phyloP scores from a whole-genome alignment of 805 yeast species.

The Candida ficus region DNA sequence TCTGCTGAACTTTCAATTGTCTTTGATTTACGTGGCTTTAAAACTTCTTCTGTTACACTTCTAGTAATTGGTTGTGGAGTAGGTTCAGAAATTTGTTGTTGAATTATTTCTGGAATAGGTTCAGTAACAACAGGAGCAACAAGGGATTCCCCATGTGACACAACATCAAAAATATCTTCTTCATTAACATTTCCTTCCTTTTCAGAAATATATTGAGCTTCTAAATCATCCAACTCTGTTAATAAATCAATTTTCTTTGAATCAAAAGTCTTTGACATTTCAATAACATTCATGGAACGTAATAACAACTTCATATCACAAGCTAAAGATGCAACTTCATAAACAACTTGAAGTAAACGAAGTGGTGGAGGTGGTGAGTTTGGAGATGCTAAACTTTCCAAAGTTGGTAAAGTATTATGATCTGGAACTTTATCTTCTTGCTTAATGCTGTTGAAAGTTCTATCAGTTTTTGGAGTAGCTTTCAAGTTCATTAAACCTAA shows the following conservation, averaged over 20 bases:
- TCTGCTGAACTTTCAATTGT: not conserved
- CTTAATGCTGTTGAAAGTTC: not conserved
- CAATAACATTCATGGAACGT: constrained; percentile 48
- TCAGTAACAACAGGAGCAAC: no score
- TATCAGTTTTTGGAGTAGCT: constrained; percentile 1
- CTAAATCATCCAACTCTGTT: constrained; percentile 15
- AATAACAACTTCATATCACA: constrained; percentile 62
- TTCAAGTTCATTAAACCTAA: constrained; percentile 21
- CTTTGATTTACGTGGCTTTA: not conserved
- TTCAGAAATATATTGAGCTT: not conserved
- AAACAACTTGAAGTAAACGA: constrained; percentile 50
- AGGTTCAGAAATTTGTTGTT: not conserved
- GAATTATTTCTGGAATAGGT: no score
- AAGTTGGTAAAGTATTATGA: constrained; percentile 32
- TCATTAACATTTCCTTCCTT: not conserved
- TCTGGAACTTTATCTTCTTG: constrained; percentile 23
- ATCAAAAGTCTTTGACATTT: constrained; percentile 39
- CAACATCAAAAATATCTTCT: no score
- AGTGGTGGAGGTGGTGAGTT: constrained; percentile 52
- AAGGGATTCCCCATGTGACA: no score
- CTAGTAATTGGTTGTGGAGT: not conserved
- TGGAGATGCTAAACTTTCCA: constrained; percentile 54
- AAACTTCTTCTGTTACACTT: not conserved
- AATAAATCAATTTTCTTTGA: constrained; percentile 23
- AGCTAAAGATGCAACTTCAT: constrained; percentile 55